Conservation (phyloP, 2,329 filamentous ascomycete species). For the Alternaria ethzedia region DNA sequence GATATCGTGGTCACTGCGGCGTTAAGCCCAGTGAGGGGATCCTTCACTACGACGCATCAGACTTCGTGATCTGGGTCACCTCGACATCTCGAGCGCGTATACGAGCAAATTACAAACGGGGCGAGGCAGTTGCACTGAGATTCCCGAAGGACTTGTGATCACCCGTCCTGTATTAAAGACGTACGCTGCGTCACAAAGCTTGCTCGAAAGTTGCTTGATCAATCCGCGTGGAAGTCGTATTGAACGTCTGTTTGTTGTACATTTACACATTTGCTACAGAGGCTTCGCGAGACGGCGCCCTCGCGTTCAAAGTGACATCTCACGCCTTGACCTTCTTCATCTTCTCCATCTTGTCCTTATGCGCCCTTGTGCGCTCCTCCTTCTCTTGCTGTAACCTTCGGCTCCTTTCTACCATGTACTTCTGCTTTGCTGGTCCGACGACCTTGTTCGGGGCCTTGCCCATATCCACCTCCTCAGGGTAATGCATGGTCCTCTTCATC, state of each 20-base stretch:
- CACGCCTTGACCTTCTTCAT: background rate
- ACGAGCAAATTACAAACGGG: background rate
- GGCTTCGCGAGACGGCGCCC: background rate
- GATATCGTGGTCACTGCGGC: background rate
- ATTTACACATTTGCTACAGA: conserved; percentile 7
- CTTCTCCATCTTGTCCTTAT: background rate
- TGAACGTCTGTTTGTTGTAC: conserved; percentile 14
- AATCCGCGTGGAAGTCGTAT: background rate
- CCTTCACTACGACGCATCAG: background rate
- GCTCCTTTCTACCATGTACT: background rate
- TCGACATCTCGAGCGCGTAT: background rate
- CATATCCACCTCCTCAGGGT: conserved; percentile 31
- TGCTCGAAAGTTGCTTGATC: background rate
- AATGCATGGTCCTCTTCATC: conserved; percentile 36
- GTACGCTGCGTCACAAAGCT: background rate
- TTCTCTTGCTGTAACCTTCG: background rate
- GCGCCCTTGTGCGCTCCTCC: background rate
- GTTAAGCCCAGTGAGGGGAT: background rate
- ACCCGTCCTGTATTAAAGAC: background rate
- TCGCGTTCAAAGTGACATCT: background rate
- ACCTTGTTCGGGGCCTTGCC: conserved; percentile 33
- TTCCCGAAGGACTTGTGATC: background rate
- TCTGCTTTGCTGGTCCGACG: background rate
- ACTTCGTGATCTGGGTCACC: background rate
- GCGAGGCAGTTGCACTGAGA: background rate